A percentile compares a stretch with the other conserved stretches of the same genome.
Conservation (phyloP, 192 early-diverging fungal genomes). For the Phlyctochytrium planicorne region DNA sequence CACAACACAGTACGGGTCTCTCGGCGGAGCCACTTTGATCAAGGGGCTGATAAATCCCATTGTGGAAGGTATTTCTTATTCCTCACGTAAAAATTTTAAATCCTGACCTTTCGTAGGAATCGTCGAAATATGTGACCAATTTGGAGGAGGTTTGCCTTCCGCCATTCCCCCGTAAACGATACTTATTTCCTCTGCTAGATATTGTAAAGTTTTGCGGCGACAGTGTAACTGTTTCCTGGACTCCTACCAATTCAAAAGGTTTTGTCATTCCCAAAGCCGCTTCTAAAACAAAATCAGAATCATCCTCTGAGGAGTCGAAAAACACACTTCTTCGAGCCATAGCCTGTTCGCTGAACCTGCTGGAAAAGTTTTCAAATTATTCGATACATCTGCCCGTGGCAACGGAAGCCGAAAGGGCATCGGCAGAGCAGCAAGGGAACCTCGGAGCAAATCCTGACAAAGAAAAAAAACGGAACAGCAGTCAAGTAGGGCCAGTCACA, state of each 20-base stretch:
- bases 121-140: neutral
- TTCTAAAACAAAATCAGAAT: no score
- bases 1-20: neutral
- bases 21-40: neutral
- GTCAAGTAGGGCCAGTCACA: neutral
- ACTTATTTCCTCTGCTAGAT: no score
- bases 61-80: neutral
- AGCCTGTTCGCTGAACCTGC: neutral
- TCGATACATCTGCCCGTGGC: no score
- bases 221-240: neutral
- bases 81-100: no score
- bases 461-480: conserved; percentile 1
- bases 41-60: neutral
- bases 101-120: no score
- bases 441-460: neutral
- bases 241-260: no score
- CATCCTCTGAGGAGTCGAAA: no score
- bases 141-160: neutral
- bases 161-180: no score
- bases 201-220: neutral
- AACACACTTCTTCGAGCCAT: neutral
- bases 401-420: no score
- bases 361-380: neutral
- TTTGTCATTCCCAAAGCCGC: no score
- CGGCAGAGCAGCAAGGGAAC: no score